Percentiles rank a stretch among this genome's conserved stretches.
Conservation (phyloP, 1,139 yeast genomes). For the Geotrichum fermentans region DNA sequence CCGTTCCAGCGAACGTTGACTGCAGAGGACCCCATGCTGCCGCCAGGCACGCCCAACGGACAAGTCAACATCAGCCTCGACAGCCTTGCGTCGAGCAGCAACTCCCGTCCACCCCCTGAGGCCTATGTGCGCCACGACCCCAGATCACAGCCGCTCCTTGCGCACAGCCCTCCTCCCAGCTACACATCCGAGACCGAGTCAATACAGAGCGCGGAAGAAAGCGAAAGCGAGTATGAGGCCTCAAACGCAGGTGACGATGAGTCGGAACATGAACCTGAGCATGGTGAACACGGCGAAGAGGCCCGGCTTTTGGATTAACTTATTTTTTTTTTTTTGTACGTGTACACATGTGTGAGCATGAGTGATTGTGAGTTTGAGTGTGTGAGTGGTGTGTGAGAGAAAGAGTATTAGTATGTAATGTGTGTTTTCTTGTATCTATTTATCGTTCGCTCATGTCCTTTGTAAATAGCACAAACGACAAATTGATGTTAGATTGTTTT, state of each 20-base stretch:
- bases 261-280: too few relatives aligned
- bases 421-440: too few relatives aligned
- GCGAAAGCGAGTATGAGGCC: background rate
- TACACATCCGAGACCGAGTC: slow-evolving; percentile 25
- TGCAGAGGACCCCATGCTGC: background rate
- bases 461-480: too few relatives aligned
- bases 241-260: background rate
- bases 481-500: too few relatives aligned
- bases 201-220: background rate
- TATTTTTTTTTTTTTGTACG: too few relatives aligned
- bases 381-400: too few relatives aligned
- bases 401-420: too few relatives aligned
- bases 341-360: too few relatives aligned
- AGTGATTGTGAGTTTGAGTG: too few relatives aligned
- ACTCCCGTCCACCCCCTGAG: background rate
- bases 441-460: too few relatives aligned
- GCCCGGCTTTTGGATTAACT: too few relatives aligned
- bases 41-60: background rate
- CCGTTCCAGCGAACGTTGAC: background rate
- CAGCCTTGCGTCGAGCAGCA: background rate
- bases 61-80: background rate
- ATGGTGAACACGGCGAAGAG: too few relatives aligned
- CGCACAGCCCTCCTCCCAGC: slow-evolving; percentile 28
- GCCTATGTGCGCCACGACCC: background rate
- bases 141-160: background rate